A percentile compares a stretch with the other conserved stretches of the same genome.
Evolutionary conservation across 179 eudicot species (phyloP).

Genomic region (Sideroxylon spinosum): DNA sequence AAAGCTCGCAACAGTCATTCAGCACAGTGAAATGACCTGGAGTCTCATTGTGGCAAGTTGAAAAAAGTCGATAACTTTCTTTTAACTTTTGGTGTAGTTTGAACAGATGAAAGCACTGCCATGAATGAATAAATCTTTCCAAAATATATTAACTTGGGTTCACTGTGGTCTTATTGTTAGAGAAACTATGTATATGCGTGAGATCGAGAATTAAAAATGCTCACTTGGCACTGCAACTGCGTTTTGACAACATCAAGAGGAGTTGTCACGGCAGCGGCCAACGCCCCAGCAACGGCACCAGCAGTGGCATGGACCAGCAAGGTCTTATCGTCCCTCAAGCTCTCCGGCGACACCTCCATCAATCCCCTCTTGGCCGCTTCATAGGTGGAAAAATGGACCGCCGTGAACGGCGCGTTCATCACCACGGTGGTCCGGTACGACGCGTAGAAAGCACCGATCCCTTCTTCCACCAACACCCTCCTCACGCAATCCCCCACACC

Average conservation of each 20-base stretch:
- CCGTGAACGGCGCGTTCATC: slow-evolving; percentile 91
- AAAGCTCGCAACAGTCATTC: neutral
- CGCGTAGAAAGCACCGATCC: slow-evolving; percentile 72
- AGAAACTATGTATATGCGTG: no score
- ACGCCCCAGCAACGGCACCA: slow-evolving; percentile 82
- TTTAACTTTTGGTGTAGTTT: no score
- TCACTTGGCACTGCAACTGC: slow-evolving; percentile 90
- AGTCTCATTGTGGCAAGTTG: no score
- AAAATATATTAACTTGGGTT: no score
- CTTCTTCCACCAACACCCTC: slow-evolving; percentile 73
- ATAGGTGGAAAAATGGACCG: slow-evolving; percentile 80
- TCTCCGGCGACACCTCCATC: slow-evolving; percentile 48
- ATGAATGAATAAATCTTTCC: no score
- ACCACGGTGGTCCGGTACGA: slow-evolving; percentile 83
- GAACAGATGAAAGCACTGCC: neutral
- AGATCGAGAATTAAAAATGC: neutral
- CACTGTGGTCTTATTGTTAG: no score
- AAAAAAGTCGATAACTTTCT: no score
- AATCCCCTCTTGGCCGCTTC: slow-evolving; percentile 74
- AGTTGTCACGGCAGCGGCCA: slow-evolving; percentile 73
- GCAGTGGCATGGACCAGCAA: slow-evolving; percentile 78
- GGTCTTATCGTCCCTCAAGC: slow-evolving; percentile 52
- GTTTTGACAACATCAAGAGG: slow-evolving; percentile 96
- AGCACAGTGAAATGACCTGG: neutral
- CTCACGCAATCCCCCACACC: slow-evolving; percentile 73